Percentiles rank a stretch among this genome's conserved stretches.
phyloP scores from a whole-genome alignment of 1,139 yeast species.

The Hanseniaspora sp. region DNA sequence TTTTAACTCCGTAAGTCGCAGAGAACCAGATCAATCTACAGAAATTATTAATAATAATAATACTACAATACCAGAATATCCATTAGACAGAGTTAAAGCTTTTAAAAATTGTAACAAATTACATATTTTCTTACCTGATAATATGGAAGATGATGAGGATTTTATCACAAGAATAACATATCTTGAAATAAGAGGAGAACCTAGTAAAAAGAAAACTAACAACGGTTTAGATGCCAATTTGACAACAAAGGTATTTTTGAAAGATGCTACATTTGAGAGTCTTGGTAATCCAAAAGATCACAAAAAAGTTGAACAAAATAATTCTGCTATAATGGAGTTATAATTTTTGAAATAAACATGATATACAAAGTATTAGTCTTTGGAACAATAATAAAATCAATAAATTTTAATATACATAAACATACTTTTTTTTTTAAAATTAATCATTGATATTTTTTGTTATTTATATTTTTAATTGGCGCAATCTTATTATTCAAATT shows the following conservation, averaged over 20 bases:
- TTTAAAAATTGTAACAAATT: conserved; percentile 63
- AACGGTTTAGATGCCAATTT: not conserved
- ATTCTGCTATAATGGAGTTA: not conserved
- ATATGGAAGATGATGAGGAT: conserved; percentile 47
- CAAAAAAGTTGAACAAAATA: conserved; percentile 3
- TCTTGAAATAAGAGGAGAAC: conserved; percentile 76
- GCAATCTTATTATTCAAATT: too few species aligned
- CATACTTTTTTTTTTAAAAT: too few species aligned
- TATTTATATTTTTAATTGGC: too few species aligned
- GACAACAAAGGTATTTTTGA: conserved; percentile 9
- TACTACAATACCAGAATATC: conserved; percentile 66
- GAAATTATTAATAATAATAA: conserved; percentile 37
- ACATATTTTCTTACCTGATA: conserved; percentile 55
- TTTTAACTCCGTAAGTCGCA: conserved; percentile 41
- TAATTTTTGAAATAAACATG: not conserved
- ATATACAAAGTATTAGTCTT: too few species aligned
- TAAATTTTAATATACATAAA: too few species aligned
- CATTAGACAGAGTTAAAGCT: conserved; percentile 52
- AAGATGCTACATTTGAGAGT: conserved; percentile 8
- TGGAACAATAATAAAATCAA: too few species aligned
- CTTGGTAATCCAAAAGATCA: conserved; percentile 14
- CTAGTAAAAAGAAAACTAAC: conserved; percentile 21
- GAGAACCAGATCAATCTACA: conserved; percentile 35
- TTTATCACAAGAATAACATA: conserved; percentile 53
- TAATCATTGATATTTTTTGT: too few species aligned